Base-by-base conservation (phyloP, 108 stramenopile species). In the Skeletonema costatum region DNA sequence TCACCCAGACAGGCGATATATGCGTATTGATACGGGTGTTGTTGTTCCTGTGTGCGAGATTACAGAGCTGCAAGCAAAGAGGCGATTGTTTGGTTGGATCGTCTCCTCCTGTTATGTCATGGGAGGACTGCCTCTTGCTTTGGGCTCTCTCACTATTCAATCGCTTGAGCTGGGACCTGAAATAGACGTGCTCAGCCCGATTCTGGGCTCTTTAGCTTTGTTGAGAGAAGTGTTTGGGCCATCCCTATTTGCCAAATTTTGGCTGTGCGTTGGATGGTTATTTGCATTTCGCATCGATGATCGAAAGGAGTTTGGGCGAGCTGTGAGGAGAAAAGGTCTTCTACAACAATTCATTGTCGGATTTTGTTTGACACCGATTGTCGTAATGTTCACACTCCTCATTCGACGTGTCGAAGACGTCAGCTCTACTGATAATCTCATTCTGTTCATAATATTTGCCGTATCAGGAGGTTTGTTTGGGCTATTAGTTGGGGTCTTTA, bases 181-280 rank as follows among this genome's bases (percentile, higher is more conserved):
- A 9, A 0, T 31, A 21, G 56, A 75, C 9, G 21, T 70, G 33
- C 21, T 50, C 8, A 30, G 42, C 17, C 58, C 14, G 2, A 65
- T 66, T 16, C 42, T 82, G 8, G 81, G 81, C 32, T 31, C 32
- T 39, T 12, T 73, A 58, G 65, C 76, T 32, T 14, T 82, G 9
- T 71, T 82, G 71, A 77, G 81, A 78, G 81, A 73, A 32, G 35
- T 68, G 11, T 68, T 82, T 73, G 81, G 81, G 11, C 25, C 62
- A 9, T 51, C 71, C 5, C 36, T 73, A 0, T 21, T 82, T 9
- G 65, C 62, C 3, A 68, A 82, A 53, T 30, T 72, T 12, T 38
- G 60, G 38, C 38, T 77, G 39, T 30, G 44, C 29, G 12, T 73
- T 25, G 39, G 35, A 48, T 82, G 76, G 81, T 58, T 77, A 53